Percentiles rank a stretch among this genome's conserved stretches.
These are phyloP conservation scores for Breviolum minutum DNA, from an alignment of 73 alveolate genomes.

Conservation along the genomic window DNA sequence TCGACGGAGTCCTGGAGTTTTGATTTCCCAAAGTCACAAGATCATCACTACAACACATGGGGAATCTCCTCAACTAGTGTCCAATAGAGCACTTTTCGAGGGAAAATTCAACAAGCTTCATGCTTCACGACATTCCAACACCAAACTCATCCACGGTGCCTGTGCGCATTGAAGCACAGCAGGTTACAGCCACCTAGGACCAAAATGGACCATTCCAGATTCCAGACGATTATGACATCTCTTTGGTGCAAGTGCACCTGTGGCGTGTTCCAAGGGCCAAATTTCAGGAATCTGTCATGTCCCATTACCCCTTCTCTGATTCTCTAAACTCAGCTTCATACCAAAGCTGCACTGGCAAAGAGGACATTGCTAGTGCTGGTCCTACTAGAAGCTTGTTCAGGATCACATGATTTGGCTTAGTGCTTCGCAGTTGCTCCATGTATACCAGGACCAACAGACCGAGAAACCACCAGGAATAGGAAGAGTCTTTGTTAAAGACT, in stretches of 20 bases:
- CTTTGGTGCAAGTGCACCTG: too few relatives aligned
- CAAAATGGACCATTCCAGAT: not conserved
- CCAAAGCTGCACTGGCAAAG: constrained; percentile 14
- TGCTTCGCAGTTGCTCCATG: too few relatives aligned
- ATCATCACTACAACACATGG: too few relatives aligned
- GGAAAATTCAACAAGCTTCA: not conserved
- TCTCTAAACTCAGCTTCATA: not conserved
- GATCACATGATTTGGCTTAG: not conserved
- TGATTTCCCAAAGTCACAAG: too few relatives aligned
- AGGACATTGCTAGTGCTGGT: constrained; percentile 21
- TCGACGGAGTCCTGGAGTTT: not conserved
- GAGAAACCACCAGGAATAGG: too few relatives aligned
- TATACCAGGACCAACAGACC: too few relatives aligned
- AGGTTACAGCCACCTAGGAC: not conserved
- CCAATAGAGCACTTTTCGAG: too few relatives aligned
- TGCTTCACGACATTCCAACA: not conserved
- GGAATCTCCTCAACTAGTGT: too few relatives aligned
- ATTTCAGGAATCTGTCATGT: too few relatives aligned
- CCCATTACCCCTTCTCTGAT: not conserved
- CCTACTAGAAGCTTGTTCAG: not conserved
- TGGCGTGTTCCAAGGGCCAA: too few relatives aligned
- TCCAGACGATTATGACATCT: too few relatives aligned
- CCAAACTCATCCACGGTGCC: not conserved
- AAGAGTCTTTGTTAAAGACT: too few relatives aligned
- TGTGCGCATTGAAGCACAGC: constrained; percentile 26